Base-by-base conservation (phyloP, 768 basidiomycete species). In the Tulasnella sp. region DNA sequence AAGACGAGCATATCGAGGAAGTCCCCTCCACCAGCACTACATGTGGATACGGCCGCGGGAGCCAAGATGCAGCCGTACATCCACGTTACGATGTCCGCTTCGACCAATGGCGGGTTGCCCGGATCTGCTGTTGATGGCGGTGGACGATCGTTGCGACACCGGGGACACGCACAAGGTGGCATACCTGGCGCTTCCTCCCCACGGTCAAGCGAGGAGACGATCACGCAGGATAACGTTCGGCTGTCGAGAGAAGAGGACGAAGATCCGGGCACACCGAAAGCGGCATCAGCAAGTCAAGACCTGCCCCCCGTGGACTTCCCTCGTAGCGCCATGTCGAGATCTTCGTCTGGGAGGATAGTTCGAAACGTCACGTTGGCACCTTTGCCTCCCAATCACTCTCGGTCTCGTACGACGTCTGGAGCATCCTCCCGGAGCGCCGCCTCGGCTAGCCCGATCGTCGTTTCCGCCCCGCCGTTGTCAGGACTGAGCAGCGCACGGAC, bases 171-270 rank as follows among this genome's bases (percentile, higher is more conserved):
- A n/a, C 24, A 24, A n/a, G 54, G 22, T 5, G 18, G 8, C 42
- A 44, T 75, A 5, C 24, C 42, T 54, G n/a, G 54, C 46, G 28
- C 8, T 3, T 50, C 40, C 7, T 77, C 76, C 22, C 76, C 76
- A 77, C 76, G 76, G 40, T 77, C 76, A 46, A 77, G 76, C 31
- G 48, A 77, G 37, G 76, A 77, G 76, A 77, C 76, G 37, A 40
- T 77, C 42, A 77, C 76, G 54, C 76, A n/a, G n/a, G 76, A 77
- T 24, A 54, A 77, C 41, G 76, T 60, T 31, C n/a, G 48, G 54
- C 16, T 34, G 14, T 46, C 31, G 22, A 60, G 76, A 31, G 75
- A 31, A 31, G 75, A 75, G 75, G 72, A 73, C 31, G 34, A 40
- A 40, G 72, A 37, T 40, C 72, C 75, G 2, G 46, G 31, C 0